A percentile compares a stretch with the other conserved stretches of the same genome.
These are phyloP conservation scores for Hypomontagnella submonticulosa DNA, from an alignment of 495 filamentous ascomycete genomes.

Conservation along the genomic window DNA sequence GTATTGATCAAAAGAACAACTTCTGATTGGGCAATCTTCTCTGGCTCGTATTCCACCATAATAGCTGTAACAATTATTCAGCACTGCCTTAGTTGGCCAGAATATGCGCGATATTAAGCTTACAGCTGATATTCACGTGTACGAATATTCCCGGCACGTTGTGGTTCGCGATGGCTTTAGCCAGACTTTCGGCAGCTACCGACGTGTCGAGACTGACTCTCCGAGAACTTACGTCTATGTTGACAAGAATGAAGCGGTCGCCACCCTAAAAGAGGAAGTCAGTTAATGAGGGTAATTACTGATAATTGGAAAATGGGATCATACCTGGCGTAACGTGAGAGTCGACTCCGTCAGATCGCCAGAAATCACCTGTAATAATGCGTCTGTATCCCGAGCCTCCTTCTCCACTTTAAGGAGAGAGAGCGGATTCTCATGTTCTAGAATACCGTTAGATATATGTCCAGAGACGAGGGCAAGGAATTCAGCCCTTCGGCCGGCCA, in stretches of 20 bases:
- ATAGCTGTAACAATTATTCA: constrained; percentile 17
- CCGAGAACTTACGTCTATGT: constrained; percentile 13
- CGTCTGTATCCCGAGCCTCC: constrained; percentile 18
- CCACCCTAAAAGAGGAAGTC: constrained; percentile 16
- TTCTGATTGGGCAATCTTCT: constrained; percentile 15
- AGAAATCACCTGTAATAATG: constrained; percentile 19
- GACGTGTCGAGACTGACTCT: constrained; percentile 34
- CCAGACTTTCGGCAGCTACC: constrained; percentile 21
- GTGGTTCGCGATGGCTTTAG: constrained; percentile 18
- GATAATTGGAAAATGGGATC: not conserved
- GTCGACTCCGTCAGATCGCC: not conserved
- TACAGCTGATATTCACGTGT: constrained; percentile 35
- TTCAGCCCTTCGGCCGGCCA: constrained; percentile 13
- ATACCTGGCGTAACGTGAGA: constrained; percentile 30
- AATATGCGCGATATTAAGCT: not conserved
- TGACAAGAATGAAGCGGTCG: constrained; percentile 31
- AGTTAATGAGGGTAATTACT: not conserved
- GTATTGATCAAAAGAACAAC: constrained; percentile 17
- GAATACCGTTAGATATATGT: constrained; percentile 12
- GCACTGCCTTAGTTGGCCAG: not conserved
- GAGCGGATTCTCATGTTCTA: constrained; percentile 1
- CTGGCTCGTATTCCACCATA: constrained; percentile 32
- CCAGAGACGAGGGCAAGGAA: constrained; percentile 3
- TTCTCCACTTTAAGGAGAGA: constrained; percentile 12
- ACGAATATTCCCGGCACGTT: constrained; percentile 16